Evolutionary conservation across 2,329 filamentous ascomycete species (phyloP), one percentile per base, ranked within the genome.

Genomic region (Alternaria tenuissima): DNA sequence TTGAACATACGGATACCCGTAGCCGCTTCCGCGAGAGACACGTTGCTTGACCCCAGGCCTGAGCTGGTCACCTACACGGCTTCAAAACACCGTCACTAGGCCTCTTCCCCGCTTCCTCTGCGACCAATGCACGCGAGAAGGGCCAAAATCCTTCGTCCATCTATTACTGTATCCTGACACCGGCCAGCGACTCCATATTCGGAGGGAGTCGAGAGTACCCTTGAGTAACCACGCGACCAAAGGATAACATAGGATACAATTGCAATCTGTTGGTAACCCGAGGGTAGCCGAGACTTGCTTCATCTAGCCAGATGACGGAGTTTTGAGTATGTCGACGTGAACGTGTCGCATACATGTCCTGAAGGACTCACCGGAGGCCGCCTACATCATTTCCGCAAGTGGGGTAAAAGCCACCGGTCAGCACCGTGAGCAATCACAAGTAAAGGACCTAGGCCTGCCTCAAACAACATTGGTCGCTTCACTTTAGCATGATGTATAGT

Each of bases 211-310:
- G 32, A 36, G 32, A 36, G 32, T 14, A 36, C 32, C 55, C 55
- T 46, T n/a, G 11, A 30, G 30, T 57, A 57, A 12, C 55, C 55
- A 57, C n/a, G 39, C 20, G 47, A 32, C 28, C n/a, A n/a, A 36
- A 52, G 48, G 48, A 41, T 57, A 46, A 4, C 44, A 16, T 22
- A 48, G 18, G 44, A 16, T 22, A 48, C n/a, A 9, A 30, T 11
- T 14, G 12, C 12, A n/a, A 24, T 20, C 7, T 28, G 8, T 9
- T 20, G 18, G 55, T 14, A 3, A 46, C 1, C 55, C 55, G 55
- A 39, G 39, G 39, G 39, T 46, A 57, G 20, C 47, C 55, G 55
- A 8, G 1, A 34, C 26, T 28, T 48, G 30, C 28, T 22, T 18
- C n/a, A 12, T 38, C 9, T 14, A 36, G 47, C 20, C 20, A 24